These are phyloP conservation scores for Alternaria triticina DNA, from an alignment of 2,329 filamentous ascomycete species.

Conservation along the genomic window DNA sequence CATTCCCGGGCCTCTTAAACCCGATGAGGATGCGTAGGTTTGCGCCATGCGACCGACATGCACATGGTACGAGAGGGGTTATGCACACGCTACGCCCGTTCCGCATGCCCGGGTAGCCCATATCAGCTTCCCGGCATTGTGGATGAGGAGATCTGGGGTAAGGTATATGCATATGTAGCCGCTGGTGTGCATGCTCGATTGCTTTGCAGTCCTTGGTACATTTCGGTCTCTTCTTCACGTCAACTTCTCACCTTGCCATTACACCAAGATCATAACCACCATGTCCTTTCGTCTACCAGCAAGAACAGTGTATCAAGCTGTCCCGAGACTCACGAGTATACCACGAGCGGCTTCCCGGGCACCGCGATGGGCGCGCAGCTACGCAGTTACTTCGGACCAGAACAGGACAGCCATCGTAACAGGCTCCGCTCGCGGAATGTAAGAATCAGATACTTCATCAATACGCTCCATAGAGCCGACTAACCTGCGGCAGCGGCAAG, in stretches of 20 bases:
- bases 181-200: background rate
- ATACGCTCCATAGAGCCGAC: background rate
- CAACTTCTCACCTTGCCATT: background rate
- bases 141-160: constrained; percentile 10
- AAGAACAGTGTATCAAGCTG: constrained; percentile 29
- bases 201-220: background rate
- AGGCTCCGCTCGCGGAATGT: constrained; percentile 49
- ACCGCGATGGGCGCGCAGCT: constrained; percentile 31
- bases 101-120: constrained; percentile 29
- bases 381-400: constrained; percentile 27
- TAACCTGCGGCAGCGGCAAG: constrained; percentile 57
- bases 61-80: constrained; percentile 32
- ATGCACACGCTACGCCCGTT: constrained; percentile 29
- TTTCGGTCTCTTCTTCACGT: background rate
- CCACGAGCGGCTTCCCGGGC: constrained; percentile 18
- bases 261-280: background rate
- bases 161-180: constrained; percentile 12
- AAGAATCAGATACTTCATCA: constrained; percentile 2
- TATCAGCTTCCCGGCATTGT: constrained; percentile 3
- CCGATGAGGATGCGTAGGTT: constrained; percentile 13
- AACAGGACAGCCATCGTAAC: constrained; percentile 48
- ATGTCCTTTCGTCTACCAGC: constrained; percentile 35
- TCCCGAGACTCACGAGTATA: constrained; percentile 14
- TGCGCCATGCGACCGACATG: constrained; percentile 5
- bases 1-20: constrained; percentile 16